These are phyloP conservation scores for Reticulascus tulasneorum DNA, from an alignment of 2,329 filamentous ascomycete genomes.

Conservation along the genomic window DNA sequence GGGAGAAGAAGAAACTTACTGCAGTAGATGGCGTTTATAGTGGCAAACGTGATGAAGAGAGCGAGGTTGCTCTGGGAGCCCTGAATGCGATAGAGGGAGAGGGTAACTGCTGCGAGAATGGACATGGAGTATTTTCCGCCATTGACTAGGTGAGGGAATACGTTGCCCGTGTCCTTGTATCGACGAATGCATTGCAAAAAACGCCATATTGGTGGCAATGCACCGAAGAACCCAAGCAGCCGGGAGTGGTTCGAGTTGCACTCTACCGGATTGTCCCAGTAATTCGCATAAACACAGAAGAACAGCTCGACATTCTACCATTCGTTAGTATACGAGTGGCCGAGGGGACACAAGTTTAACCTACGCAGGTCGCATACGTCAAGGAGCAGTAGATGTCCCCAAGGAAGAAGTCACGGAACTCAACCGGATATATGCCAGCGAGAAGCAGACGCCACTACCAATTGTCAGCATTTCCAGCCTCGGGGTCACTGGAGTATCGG, in stretches of 20 bases:
- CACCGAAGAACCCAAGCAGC: slow-evolving; percentile 77
- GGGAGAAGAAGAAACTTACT: slow-evolving; percentile 45
- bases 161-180: slow-evolving; percentile 79
- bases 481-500: background rate
- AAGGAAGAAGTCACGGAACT: slow-evolving; percentile 95
- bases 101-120: slow-evolving; percentile 70
- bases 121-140: slow-evolving; percentile 87
- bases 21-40: slow-evolving; percentile 78
- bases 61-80: slow-evolving; percentile 53
- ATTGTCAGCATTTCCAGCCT: slow-evolving; percentile 28
- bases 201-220: slow-evolving; percentile 85
- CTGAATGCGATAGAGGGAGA: slow-evolving; percentile 81
- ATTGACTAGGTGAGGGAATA: slow-evolving; percentile 91
- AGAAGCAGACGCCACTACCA: slow-evolving; percentile 75
- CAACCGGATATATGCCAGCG: slow-evolving; percentile 85
- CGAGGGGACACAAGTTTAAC: slow-evolving; percentile 26
- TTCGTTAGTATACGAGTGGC: background rate
- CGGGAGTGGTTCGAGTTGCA: slow-evolving; percentile 88
- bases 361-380: slow-evolving; percentile 81
- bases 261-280: slow-evolving; percentile 67
- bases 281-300: slow-evolving; percentile 84
- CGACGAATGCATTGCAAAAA: slow-evolving; percentile 86
- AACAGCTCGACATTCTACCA: slow-evolving; percentile 81
- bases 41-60: slow-evolving; percentile 74
- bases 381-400: slow-evolving; percentile 97